Conservation (phyloP, 495 filamentous ascomycete species). For the Penicillium argentinense region DNA sequence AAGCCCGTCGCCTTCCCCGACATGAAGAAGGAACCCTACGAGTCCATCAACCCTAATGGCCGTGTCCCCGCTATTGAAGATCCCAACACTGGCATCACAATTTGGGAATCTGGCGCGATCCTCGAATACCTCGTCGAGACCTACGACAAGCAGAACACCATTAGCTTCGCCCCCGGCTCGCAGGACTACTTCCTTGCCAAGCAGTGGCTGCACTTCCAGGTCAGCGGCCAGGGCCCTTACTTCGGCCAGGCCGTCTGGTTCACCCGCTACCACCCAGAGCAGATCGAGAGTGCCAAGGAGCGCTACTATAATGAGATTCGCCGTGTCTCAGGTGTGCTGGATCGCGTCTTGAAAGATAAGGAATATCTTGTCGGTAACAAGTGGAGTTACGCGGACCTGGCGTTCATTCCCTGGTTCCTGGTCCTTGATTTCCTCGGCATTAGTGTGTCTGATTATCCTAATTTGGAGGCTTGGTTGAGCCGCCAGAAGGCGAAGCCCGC, state of each 20-base stretch:
- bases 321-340: constrained; percentile 59
- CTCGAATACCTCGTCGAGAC: constrained; percentile 67
- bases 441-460: constrained; percentile 39
- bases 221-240: constrained; percentile 69
- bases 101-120: constrained; percentile 78
- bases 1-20: constrained; percentile 44
- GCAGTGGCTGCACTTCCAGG: constrained; percentile 69
- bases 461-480: constrained; percentile 43
- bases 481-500: constrained; percentile 38
- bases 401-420: constrained; percentile 57
- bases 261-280: constrained; percentile 52
- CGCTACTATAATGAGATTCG: constrained; percentile 61
- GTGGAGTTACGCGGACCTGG: constrained; percentile 57
- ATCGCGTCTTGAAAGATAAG: constrained; percentile 49
- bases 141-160: constrained; percentile 64
- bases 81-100: constrained; percentile 61
- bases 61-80: constrained; percentile 63
- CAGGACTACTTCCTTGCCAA: constrained; percentile 53
- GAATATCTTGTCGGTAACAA: constrained; percentile 62
- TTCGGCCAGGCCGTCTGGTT: constrained; percentile 63
- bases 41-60: constrained; percentile 69
- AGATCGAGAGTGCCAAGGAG: constrained; percentile 55
- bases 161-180: constrained; percentile 53
- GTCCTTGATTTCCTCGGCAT: constrained; percentile 19
- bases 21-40: constrained; percentile 57